Conservation (phyloP, 768 basidiomycete species). For the Suillus bovinus region DNA sequence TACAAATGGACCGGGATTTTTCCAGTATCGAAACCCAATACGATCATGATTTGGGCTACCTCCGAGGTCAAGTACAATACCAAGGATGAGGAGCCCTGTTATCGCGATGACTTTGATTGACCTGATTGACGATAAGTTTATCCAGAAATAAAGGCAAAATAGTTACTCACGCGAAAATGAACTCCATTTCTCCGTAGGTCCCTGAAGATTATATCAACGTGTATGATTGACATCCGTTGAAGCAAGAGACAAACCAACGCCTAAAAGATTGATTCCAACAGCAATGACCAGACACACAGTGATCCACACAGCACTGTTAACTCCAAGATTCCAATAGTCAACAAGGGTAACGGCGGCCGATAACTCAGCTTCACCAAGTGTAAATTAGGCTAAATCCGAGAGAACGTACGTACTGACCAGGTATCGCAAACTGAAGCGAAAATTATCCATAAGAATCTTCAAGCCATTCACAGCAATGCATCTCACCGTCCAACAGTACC, state of each 20-base stretch:
- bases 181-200: not conserved
- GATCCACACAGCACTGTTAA: not conserved
- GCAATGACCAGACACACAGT: not conserved
- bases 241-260: not conserved
- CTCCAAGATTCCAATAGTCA: not conserved
- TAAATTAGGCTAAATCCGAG: not conserved
- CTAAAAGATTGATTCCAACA: not conserved
- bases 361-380: not conserved
- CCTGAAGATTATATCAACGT: not conserved
- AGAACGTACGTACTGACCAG: not conserved
- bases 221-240: not conserved
- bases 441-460: not conserved
- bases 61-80: not conserved
- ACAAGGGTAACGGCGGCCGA: not conserved
- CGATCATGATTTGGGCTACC: not conserved
- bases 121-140: not conserved
- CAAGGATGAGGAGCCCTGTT: not conserved
- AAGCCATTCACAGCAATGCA: not conserved
- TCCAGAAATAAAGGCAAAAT: not conserved
- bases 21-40: not conserved
- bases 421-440: not conserved
- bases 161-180: not conserved
- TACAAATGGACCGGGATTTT: not conserved
- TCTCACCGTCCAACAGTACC: constrained; percentile 2
- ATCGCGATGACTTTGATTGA: not conserved